Base-by-base conservation (phyloP, 176 grass and related monocot species). In the Leersia perrieri region DNA sequence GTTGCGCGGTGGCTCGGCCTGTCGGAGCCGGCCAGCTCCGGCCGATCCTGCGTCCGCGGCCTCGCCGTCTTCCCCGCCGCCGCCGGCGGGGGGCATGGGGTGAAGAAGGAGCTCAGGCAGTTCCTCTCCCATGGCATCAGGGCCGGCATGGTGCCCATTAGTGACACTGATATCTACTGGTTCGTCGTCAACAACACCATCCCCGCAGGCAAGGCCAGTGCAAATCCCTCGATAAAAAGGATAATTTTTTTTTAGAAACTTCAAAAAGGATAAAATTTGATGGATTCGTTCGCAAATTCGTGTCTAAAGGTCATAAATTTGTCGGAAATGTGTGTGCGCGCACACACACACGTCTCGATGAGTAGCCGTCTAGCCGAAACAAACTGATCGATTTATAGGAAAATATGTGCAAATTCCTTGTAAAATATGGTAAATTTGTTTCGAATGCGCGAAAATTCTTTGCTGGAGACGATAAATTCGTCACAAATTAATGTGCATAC, bases 1-100 rank as follows among this genome's bases (percentile, higher is more conserved):
- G 86, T 93, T 7, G 91, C 91, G 16, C 86, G 55, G 39, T 93
- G 94, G 86, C 64, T 93, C 86, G 88, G 86, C 8, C 11, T 91
- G 51, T 66, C 83, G 9, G 35, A 90, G 32, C 88, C 94, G 11
- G 80, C 15, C 26, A 82, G 60, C 29, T 83, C 88, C 0, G 83
- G 88, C n/a, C 77, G 86, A 5, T 89, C 83, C 1, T 68, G 41
- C 22, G 73, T 93, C 12, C 66, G 91, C 20, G 88, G 86, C 36
- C 88, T 93, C 16, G 66, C 91, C 8, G 77, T 89, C 0, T 89
- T 55, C 73, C 77, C 86, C 1, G n/a, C n/a, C n/a, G n/a, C n/a
- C n/a, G n/a, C n/a, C n/a, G n/a, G n/a, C n/a, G 74, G 51, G 29
- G 86, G 88, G 20, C 94, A 97, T 58, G 5, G 31, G 18, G 1